A percentile compares a stretch with the other conserved stretches of the same genome.
Conservation (phyloP, 1,284 basidiomycete genomes). For the Erythrobasidium hasegawianum region DNA sequence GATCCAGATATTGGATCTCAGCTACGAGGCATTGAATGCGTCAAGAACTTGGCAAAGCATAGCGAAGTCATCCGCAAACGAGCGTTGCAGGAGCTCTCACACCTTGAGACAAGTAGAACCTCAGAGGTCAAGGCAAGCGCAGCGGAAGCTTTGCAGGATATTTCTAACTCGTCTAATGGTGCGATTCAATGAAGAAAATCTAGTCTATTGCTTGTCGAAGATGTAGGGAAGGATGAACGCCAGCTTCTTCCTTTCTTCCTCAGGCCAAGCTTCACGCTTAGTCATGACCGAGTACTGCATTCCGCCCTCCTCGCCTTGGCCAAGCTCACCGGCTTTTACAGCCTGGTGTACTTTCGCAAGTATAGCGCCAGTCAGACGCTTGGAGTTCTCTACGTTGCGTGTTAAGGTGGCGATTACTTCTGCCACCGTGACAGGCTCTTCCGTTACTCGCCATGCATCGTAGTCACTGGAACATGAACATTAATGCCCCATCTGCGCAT, state of each 20-base stretch:
- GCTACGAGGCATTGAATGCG: conserved; percentile 25
- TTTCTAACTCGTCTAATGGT: not conserved
- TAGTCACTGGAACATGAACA: conserved; percentile 52
- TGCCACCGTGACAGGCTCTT: conserved; percentile 77
- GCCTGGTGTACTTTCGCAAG: conserved; percentile 71
- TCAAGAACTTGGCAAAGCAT: conserved; percentile 11
- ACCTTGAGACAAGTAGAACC: too few relatives aligned
- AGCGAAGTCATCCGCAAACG: not conserved
- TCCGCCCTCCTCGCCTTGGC: conserved; percentile 63
- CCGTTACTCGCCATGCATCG: conserved; percentile 60
- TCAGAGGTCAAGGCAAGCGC: not conserved
- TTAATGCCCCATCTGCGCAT: too few relatives aligned
- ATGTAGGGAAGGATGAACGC: conserved; percentile 69
- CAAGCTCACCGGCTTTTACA: conserved; percentile 55
- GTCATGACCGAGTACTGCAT: conserved; percentile 88
- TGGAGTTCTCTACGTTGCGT: conserved; percentile 77
- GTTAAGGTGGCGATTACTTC: conserved; percentile 84
- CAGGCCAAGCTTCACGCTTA: conserved; percentile 59
- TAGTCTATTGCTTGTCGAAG: conserved; percentile 18
- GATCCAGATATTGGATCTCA: conserved; percentile 9
- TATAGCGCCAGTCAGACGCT: conserved; percentile 63
- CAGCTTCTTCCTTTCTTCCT: conserved; percentile 68
- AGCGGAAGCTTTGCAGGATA: not conserved
- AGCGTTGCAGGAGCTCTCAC: not conserved
- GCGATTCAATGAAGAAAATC: not conserved